Base-by-base conservation (phyloP, 768 basidiomycete genomes). In the Myochromella boudieri region DNA sequence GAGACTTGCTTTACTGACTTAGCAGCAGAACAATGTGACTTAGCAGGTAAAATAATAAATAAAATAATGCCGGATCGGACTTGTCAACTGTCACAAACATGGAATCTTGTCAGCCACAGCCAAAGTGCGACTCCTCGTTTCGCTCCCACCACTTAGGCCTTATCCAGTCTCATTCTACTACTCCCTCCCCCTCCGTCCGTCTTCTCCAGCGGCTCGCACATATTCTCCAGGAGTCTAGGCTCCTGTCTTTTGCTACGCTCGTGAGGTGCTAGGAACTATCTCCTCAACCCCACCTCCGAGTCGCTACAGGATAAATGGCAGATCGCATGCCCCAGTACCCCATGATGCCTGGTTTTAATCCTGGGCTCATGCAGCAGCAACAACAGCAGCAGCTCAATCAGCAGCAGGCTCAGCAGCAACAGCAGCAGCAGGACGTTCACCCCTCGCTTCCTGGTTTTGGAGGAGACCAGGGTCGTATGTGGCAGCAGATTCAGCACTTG, bases 111-210 rank as follows among this genome's bases (percentile, higher is more conserved):
- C 68, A 70, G 70, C 71, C 70, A 71, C 68, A 68, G 60, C 63
- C 66, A 65, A 54, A 70, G 67, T 63, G 64, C 70, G 70, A 69
- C 68, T 68, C 64, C 66, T 70, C 71, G 71, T 69, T 74, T 76
- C 75, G 70, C 75, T 72, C 75, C 78, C 76, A 76, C 80, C 75
- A 77, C 74, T 75, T n/a, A 72, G 69, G 65, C 70, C 72, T 62
- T n/a, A 61, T 62, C 66, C 62, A 56, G 59, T 51, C 59, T 51
- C 50, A 60, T 56, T 54, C 54, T 55, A 56, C 53, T 51, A 57
- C 48, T 58, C 63, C 53, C 53, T 59, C 51, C 60, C 51, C 54
- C 59, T 54, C 51, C 46, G 53, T 59, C 55, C 48, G 43, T 51
- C 42, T n/a, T n/a, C n/a, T n/a, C n/a, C n/a, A n/a, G 49, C 37